Percentiles rank a stretch among this genome's conserved stretches.
phyloP scores from a whole-genome alignment of 1,284 basidiomycete species.

The Cryptococcus jaspeensis region DNA sequence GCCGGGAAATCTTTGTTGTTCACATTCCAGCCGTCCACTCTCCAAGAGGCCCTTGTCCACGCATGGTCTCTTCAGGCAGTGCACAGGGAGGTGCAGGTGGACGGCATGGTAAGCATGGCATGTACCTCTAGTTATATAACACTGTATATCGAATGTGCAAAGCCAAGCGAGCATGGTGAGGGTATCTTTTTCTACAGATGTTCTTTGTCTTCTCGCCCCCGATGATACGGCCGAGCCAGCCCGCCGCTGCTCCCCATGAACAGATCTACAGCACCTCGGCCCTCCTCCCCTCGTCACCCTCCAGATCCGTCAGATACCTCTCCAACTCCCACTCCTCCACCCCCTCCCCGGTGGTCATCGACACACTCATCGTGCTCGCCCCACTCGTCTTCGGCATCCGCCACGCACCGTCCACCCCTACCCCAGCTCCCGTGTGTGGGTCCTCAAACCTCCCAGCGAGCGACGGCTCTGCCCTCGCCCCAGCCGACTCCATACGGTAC shows the following conservation, averaged over 20 bases:
- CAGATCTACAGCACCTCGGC: not conserved
- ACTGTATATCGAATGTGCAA: no score
- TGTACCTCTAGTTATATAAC: no score
- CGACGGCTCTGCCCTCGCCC: no score
- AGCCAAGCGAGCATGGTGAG: no score
- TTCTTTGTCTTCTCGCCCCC: not conserved
- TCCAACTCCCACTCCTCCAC: slow-evolving; percentile 28
- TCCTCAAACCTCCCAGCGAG: not conserved
- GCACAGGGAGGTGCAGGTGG: no score
- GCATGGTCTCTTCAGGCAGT: no score
- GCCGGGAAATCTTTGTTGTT: no score
- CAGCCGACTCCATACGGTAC: no score
- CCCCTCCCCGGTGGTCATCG: slow-evolving; percentile 16
- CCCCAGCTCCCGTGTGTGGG: not conserved
- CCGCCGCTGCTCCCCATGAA: not conserved
- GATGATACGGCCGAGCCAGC: not conserved
- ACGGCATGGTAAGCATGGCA: no score
- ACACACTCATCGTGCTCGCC: slow-evolving; percentile 7
- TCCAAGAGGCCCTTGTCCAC: no score
- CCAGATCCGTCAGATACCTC: slow-evolving; percentile 17
- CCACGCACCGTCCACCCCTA: not conserved
- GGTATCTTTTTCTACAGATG: no score
- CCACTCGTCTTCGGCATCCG: not conserved
- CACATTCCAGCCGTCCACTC: no score
- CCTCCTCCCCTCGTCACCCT: slow-evolving; percentile 4